Conservation (phyloP, 208 protist genomes). For the Herpetomonas tarakana region DNA sequence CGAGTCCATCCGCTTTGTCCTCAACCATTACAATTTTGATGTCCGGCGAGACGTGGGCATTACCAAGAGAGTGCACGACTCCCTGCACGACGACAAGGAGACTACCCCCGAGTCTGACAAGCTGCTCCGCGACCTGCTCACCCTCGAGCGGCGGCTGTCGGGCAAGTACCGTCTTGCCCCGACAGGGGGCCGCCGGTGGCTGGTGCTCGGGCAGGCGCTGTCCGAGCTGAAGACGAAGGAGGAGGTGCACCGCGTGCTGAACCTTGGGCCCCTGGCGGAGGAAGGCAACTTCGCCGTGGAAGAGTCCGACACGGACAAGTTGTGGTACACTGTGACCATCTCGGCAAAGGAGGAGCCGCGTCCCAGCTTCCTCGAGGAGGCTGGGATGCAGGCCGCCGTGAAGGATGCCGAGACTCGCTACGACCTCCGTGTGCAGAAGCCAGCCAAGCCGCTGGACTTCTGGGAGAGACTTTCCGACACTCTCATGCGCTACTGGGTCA, state of each 20-base stretch:
- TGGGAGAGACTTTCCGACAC: constrained; percentile 75
- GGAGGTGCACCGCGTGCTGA: constrained; percentile 73
- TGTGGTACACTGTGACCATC: constrained; percentile 77
- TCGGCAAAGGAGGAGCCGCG: constrained; percentile 41
- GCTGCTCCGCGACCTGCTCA: constrained; percentile 72
- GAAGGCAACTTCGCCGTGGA: constrained; percentile 64
- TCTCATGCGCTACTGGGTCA: constrained; percentile 86
- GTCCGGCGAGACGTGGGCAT: constrained; percentile 81
- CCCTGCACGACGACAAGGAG: constrained; percentile 31
- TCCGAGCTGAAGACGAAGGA: constrained; percentile 73
- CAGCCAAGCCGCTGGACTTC: constrained; percentile 48
- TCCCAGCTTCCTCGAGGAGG: constrained; percentile 53
- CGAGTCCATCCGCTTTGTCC: constrained; percentile 72
- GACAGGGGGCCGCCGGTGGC: constrained; percentile 68
- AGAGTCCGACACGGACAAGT: constrained; percentile 43
- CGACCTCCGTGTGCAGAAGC: constrained; percentile 77
- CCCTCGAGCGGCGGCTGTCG: constrained; percentile 76
- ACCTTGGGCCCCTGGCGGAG: constrained; percentile 62
- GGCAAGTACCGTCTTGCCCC: constrained; percentile 75
- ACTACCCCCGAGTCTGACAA: constrained; percentile 74
- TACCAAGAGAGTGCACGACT: constrained; percentile 65
- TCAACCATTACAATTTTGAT: constrained; percentile 91
- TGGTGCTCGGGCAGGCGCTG: constrained; percentile 67
- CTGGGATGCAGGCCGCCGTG: constrained; percentile 27
- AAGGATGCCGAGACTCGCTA: constrained; percentile 30